Evolutionary conservation across 306 rosid species (phyloP).

Genomic region (Inga laurina): DNA sequence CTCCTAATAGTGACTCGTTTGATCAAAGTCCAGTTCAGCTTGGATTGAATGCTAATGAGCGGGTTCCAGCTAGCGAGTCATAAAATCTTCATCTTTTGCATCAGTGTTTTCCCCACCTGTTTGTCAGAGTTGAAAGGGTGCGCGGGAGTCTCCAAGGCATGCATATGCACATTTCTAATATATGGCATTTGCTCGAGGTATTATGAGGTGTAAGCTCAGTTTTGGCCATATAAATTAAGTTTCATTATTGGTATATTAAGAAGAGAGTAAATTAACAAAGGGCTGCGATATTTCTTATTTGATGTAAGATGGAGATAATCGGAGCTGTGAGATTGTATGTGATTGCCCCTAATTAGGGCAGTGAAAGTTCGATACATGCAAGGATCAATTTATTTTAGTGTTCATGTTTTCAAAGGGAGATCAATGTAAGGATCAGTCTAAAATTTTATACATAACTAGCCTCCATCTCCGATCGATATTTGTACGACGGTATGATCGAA

Average conservation of each 20-base stretch:
- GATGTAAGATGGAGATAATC: neutral
- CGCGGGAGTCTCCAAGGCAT: neutral
- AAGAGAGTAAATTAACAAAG: neutral
- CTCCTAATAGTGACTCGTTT: slow-evolving; percentile 21
- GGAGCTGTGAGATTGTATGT: neutral
- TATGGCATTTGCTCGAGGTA: neutral
- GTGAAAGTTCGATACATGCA: neutral
- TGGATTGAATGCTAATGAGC: slow-evolving; percentile 20
- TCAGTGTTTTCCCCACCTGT: neutral
- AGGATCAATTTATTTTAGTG: neutral
- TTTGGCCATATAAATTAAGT: neutral
- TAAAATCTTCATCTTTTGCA: slow-evolving; percentile 7
- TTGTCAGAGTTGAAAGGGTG: slow-evolving; percentile 6
- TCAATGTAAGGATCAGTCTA: neutral
- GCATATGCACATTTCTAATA: neutral
- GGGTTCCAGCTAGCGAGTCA: slow-evolving; percentile 17
- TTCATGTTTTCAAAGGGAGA: neutral
- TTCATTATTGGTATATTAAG: neutral
- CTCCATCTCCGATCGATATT: neutral
- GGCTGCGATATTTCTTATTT: neutral
- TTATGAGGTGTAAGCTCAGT: neutral
- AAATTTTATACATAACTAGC: neutral
- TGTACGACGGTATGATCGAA: neutral
- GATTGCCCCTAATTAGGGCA: neutral
- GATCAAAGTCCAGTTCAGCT: slow-evolving; percentile 28